Conservation (phyloP, 768 basidiomycete genomes). For the Cystofilobasidium ferigula region DNA sequence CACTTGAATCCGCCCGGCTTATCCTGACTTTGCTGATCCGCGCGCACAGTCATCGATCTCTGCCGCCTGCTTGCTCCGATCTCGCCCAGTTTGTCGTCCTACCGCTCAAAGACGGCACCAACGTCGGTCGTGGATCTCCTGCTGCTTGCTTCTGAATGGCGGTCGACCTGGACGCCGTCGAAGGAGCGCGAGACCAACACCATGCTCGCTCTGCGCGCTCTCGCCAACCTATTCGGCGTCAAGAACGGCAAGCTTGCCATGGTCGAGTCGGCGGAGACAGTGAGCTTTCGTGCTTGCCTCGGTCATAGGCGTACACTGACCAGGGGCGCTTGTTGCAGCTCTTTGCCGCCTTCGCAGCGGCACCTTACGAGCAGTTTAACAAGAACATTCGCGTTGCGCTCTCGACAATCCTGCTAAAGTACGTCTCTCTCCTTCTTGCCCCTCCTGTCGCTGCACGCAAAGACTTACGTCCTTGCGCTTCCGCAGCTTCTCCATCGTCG, state of each 20-base stretch:
- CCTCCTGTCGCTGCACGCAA: not conserved
- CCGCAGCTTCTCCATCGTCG: slow-evolving; percentile 32
- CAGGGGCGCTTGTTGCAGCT: slow-evolving; percentile 30
- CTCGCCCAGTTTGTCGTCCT: slow-evolving; percentile 45
- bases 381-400: slow-evolving; percentile 59
- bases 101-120: slow-evolving; percentile 41
- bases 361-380: slow-evolving; percentile 30
- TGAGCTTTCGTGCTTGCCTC: slow-evolving; percentile 25
- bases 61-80: slow-evolving; percentile 61
- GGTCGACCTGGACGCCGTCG: slow-evolving; percentile 40
- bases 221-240: slow-evolving; percentile 64
- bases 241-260: slow-evolving; percentile 31
- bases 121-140: slow-evolving; percentile 50
- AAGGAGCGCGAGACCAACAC: slow-evolving; percentile 78
- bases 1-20: not conserved
- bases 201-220: slow-evolving; percentile 61
- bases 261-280: slow-evolving; percentile 10
- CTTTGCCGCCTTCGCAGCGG: slow-evolving; percentile 47
- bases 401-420: slow-evolving; percentile 83
- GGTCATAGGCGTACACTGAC: not conserved
- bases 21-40: not conserved
- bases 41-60: slow-evolving; percentile 66
- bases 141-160: slow-evolving; percentile 60
- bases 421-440: slow-evolving; percentile 34
- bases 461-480: not conserved